phyloP scores from a whole-genome alignment of 139 green algal genomes.

The Chlorella sp. region DNA sequence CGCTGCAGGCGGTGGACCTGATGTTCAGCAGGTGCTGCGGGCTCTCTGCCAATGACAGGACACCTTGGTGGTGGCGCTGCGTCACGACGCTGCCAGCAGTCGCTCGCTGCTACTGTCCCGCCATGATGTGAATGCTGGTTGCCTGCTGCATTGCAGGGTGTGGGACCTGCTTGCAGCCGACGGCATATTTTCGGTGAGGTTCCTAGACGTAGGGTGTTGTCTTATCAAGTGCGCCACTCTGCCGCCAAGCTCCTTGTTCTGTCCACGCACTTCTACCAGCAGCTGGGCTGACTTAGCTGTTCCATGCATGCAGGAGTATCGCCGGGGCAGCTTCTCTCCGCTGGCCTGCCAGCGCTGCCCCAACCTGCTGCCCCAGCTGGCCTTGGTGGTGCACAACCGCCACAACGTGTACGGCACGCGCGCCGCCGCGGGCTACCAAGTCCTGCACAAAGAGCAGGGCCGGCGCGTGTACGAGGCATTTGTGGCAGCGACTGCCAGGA shows the following conservation, averaged over 20 bases:
- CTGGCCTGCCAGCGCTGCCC: neutral
- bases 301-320: neutral
- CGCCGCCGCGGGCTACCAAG: neutral
- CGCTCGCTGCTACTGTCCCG: neutral
- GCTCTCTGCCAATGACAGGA: no score
- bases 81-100: neutral
- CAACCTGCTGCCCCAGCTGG: neutral
- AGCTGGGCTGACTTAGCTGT: no score
- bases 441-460: neutral
- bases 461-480: neutral
- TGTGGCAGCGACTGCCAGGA: neutral
- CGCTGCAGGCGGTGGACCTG: conserved; percentile 15
- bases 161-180: neutral
- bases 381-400: conserved; percentile 2
- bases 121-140: neutral
- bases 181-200: neutral
- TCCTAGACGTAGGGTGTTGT: neutral
- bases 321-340: neutral
- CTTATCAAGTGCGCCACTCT: no score
- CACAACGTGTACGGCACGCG: neutral
- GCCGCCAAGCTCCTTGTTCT: no score
- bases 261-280: no score
- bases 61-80: no score
- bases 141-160: neutral
- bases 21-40: conserved; percentile 10